Evolutionary conservation across 768 basidiomycete genomes (phyloP), one percentile per base, ranked within the genome.

Genomic region (Russula emetica): DNA sequence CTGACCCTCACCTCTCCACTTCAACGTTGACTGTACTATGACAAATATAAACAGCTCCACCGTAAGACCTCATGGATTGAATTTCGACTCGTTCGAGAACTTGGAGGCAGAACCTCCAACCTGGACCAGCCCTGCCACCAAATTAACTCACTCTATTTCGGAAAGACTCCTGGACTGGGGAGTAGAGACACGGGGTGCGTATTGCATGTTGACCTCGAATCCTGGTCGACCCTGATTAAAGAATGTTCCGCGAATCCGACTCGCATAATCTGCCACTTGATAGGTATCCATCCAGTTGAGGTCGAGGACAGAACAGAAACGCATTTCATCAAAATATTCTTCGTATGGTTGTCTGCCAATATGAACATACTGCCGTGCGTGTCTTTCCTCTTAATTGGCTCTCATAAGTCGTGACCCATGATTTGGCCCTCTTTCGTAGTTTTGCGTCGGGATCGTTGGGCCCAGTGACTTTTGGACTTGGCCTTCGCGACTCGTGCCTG

Each of bases 371-470:
- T 78, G 28, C 76, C 77, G 76, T 78, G n/a, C 53, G 60, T 52
- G 7, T 24, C 34, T 2, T 44, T 16, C 42, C 40, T 18, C 30
- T 18, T 13, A 13, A 4, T 40, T 40, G 18, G 3, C 38, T 24
- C 24, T 20, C 16, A 7, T 13, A 28, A 18, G 5, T 38, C 3
- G 26, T 11, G 4, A 18, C 5, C 5, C 11, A 26, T 10, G 55
- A 18, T 22, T 24, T n/a, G 45, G 28, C 2, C 13, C 34, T 49
- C 7, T 16, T 16, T 22, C n/a, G 30, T 53, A 79, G 78, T 16
- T 79, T 81, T 67, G 80, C 79, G 18, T 72, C 80, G 5, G 81
- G 81, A 0, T 77, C 78, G 1, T 70, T 82, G 2, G 81, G 81
- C 1, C 80, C 81, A 0, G 72, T 77, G 1, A 71, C 75, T 5